A percentile compares a stretch with the other conserved stretches of the same genome.
These are phyloP conservation scores for Arthrobotrys pseudoclavata DNA, from an alignment of 2,329 filamentous ascomycete species.

Conservation along the genomic window DNA sequence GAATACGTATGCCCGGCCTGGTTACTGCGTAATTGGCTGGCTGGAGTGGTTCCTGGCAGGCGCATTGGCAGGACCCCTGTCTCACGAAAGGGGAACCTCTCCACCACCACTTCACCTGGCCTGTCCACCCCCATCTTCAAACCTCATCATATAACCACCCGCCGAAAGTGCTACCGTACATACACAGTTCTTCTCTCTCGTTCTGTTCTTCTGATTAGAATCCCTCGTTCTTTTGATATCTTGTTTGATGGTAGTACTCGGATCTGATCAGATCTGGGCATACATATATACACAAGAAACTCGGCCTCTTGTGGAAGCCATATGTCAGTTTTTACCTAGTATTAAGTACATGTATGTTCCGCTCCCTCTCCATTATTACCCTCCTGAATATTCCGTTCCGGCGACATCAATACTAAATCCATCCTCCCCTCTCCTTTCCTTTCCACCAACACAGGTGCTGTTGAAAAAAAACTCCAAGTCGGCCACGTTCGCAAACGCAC, in stretches of 20 bases:
- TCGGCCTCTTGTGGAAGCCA: slow-evolving; percentile 1
- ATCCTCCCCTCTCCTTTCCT: not conserved
- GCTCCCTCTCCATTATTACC: not conserved
- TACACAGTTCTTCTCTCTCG: slow-evolving; percentile 1
- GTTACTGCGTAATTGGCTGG: slow-evolving; percentile 10
- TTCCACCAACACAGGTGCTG: slow-evolving; percentile 14
- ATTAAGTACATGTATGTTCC: no score
- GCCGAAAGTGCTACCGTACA: no score
- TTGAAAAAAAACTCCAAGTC: not conserved
- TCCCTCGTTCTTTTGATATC: no score
- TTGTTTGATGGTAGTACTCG: not conserved
- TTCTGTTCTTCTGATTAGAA: no score
- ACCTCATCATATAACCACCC: no score
- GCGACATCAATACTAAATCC: not conserved
- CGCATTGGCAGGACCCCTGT: slow-evolving; percentile 46
- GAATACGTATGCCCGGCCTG: slow-evolving; percentile 19
- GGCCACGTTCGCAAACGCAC: slow-evolving; percentile 10
- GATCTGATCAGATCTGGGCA: not conserved
- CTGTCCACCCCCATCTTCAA: no score
- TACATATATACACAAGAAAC: not conserved
- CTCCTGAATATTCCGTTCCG: not conserved
- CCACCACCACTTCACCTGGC: slow-evolving; percentile 14
- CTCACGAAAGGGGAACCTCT: slow-evolving; percentile 57
- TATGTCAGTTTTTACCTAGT: not conserved
- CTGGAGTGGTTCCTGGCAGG: slow-evolving; percentile 18